Conservation (phyloP, 164 flowering plant genomes). For the Chloranthus sessilifolius region DNA sequence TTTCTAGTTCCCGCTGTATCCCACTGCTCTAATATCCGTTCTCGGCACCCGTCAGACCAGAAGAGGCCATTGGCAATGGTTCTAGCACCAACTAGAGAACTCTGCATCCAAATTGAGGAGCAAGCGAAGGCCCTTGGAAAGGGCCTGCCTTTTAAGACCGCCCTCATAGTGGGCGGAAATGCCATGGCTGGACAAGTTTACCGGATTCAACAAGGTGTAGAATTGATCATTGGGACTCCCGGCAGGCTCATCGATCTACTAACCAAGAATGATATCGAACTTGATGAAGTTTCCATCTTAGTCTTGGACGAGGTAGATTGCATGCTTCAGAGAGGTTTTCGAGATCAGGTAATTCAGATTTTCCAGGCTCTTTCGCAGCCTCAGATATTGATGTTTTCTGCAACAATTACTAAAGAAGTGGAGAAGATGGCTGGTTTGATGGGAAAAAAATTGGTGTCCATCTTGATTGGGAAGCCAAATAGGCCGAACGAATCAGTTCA, state of each 20-base stretch:
- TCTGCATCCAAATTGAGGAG: constrained; percentile 85
- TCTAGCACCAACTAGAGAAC: constrained; percentile 88
- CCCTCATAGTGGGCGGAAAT: constrained; percentile 93
- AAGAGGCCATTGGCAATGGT: constrained; percentile 71
- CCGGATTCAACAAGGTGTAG: constrained; percentile 74
- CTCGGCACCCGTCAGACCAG: constrained; percentile 11
- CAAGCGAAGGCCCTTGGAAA: constrained; percentile 83
- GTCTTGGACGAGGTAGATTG: constrained; percentile 93
- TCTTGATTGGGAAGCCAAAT: constrained; percentile 61
- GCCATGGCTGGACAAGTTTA: constrained; percentile 76
- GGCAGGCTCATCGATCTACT: constrained; percentile 90
- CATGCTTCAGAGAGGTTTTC: constrained; percentile 86
- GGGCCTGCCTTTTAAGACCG: constrained; percentile 89
- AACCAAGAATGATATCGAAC: constrained; percentile 63
- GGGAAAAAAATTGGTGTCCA: constrained; percentile 36
- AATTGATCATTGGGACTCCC: constrained; percentile 80
- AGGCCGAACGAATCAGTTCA: constrained; percentile 59
- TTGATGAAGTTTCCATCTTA: constrained; percentile 52
- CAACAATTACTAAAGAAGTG: constrained; percentile 64
- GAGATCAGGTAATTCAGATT: constrained; percentile 86
- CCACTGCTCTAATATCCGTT: constrained; percentile 35
- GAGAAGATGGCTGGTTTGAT: constrained; percentile 59
- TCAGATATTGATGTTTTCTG: constrained; percentile 81
- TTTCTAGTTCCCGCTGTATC: constrained; percentile 74
- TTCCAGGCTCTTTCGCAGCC: constrained; percentile 66